Evolutionary conservation across 202 grass and related monocot genomes (phyloP).

Genomic region (Digitaria exilis): DNA sequence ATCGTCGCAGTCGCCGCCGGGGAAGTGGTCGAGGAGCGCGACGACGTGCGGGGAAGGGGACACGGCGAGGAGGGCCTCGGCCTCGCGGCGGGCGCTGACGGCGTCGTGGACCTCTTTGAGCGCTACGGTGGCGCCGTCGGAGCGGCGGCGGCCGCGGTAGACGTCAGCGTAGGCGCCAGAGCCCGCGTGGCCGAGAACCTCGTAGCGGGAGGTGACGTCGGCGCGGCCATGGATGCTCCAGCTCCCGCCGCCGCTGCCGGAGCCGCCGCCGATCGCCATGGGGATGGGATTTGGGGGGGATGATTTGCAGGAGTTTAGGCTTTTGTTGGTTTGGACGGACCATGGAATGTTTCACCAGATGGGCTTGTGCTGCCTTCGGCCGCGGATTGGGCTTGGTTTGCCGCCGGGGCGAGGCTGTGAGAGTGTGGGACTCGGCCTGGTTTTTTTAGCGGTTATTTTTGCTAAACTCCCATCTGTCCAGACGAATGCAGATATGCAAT

Average conservation of each 20-base stretch:
- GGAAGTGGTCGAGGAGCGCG: constrained; percentile 77
- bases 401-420: too few relatives aligned
- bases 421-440: too few relatives aligned
- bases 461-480: too few relatives aligned
- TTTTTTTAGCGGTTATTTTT: too few relatives aligned
- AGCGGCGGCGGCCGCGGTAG: constrained; percentile 81
- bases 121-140: constrained; percentile 70
- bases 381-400: too few relatives aligned
- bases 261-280: constrained; percentile 57
- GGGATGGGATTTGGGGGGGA: neutral
- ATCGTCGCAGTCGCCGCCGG: constrained; percentile 72
- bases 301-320: neutral
- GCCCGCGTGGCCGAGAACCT: constrained; percentile 76
- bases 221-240: constrained; percentile 87
- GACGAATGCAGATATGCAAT: too few relatives aligned
- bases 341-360: neutral
- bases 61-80: constrained; percentile 65
- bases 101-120: constrained; percentile 94
- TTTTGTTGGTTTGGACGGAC: neutral
- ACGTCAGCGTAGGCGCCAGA: constrained; percentile 94
- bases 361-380: neutral
- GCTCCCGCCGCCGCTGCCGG: constrained; percentile 57
- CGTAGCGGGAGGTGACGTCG: constrained; percentile 74
- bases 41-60: constrained; percentile 58
- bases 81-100: constrained; percentile 78